Base-by-base conservation (phyloP, 2,329 filamentous ascomycete species). In the Paecilomyces niveus region DNA sequence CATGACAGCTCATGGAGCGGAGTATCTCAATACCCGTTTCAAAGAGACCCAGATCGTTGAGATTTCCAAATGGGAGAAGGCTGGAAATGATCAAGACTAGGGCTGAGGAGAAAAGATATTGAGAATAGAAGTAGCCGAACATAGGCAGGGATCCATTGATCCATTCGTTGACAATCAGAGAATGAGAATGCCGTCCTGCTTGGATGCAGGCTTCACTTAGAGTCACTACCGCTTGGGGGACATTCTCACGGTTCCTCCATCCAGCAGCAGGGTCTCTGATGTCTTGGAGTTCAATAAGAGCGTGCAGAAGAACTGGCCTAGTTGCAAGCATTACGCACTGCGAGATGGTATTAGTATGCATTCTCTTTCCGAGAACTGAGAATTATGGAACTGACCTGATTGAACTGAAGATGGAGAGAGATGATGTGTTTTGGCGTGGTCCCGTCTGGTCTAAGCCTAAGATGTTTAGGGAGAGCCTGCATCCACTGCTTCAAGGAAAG, bases 111-210 rank as follows among this genome's bases (percentile, higher is more conserved):
- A 76, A 76, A 24, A 76, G 70, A 49, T 74, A 74, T 60, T 74
- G 72, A 0, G 72, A 70, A 59, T 76, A 71, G 59, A 74, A 75
- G 63, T 73, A 76, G 29, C 72, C 73, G 59, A 73, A 75, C 8
- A 71, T 68, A 0, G 73, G 71, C 24, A 75, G 66, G 9, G 72
- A 70, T 21, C 72, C 72, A 59, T 73, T 72, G 53, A 74, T 72
- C 71, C 71, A 75, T 33, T 71, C 66, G 3, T 69, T 71, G 3
- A 74, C 64, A 56, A 76, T 70, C 56, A 75, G 68, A 11, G 67
- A 65, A 58, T 74, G 71, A 0, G 73, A 74, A 50, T 73, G 69
- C 3, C 73, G 66, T 2, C 73, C 73, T 3, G 72, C 70, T 32
- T 74, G 71, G 49, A 76, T 72, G 54, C 73, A 76, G 29, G 72